A percentile compares a stretch with the other conserved stretches of the same genome.
These are phyloP conservation scores for Paramarasmius palmivorus DNA, from an alignment of 1,284 basidiomycete species.

Conservation along the genomic window DNA sequence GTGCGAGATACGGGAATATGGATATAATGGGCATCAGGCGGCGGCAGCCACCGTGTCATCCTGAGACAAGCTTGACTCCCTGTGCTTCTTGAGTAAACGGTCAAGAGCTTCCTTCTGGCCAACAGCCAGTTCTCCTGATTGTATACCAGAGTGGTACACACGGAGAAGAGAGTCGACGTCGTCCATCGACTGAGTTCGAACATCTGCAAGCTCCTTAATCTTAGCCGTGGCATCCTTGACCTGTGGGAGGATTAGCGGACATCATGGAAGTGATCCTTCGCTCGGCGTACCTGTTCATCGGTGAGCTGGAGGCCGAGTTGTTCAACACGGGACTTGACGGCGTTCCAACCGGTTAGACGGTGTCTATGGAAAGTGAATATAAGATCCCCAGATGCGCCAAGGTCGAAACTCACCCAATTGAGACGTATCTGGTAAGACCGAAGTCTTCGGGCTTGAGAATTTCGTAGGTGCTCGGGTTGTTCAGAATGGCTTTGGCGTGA, in stretches of 20 bases:
- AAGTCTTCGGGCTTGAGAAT: slow-evolving; percentile 98
- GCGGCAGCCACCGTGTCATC: background rate
- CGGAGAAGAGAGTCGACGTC: slow-evolving; percentile 97
- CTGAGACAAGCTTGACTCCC: slow-evolving; percentile 36
- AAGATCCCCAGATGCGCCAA: background rate
- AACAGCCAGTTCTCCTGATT: slow-evolving; percentile 82
- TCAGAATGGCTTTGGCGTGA: slow-evolving; percentile 99
- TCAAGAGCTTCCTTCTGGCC: slow-evolving; percentile 89
- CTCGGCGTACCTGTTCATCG: slow-evolving; percentile 71
- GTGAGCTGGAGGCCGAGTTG: slow-evolving; percentile 87
- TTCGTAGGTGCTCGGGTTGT: slow-evolving; percentile 99
- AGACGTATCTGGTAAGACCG: slow-evolving; percentile 96
- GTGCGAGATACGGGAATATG: no score
- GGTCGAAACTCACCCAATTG: slow-evolving; percentile 73
- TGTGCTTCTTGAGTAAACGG: slow-evolving; percentile 75
- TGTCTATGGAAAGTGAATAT: slow-evolving; percentile 51
- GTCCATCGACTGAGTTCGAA: slow-evolving; percentile 98
- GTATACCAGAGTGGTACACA: slow-evolving; percentile 90
- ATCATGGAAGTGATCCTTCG: background rate
- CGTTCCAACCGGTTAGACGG: slow-evolving; percentile 97
- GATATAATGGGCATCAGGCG: background rate
- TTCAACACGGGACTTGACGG: slow-evolving; percentile 98
- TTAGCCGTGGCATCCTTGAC: slow-evolving; percentile 98
- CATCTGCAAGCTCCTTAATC: slow-evolving; percentile 99
- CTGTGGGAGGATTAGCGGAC: slow-evolving; percentile 30